phyloP scores from a whole-genome alignment of 805 yeast species.

The Komagataella pastoris region DNA sequence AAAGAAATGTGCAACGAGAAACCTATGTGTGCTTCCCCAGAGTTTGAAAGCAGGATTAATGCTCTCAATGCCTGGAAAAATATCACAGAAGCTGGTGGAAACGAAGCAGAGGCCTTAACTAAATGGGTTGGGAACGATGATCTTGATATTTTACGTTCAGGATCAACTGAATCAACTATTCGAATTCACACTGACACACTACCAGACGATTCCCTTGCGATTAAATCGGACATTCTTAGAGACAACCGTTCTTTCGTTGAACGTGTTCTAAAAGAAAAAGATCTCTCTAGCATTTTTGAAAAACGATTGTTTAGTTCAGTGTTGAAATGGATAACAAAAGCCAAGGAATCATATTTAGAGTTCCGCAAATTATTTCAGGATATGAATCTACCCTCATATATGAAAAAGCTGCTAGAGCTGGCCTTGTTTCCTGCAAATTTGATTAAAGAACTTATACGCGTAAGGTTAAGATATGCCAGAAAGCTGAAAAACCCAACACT shows the following conservation, averaged over 20 bases:
- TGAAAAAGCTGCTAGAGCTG: conserved; percentile 49
- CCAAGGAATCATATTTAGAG: conserved; percentile 56
- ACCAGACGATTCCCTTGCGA: background rate
- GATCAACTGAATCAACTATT: conserved; percentile 10
- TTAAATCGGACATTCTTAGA: conserved; percentile 24
- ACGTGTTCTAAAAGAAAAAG: conserved; percentile 67
- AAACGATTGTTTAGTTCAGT: conserved; percentile 54
- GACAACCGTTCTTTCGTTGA: conserved; percentile 73
- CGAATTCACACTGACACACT: background rate
- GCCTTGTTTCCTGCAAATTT: conserved; percentile 68
- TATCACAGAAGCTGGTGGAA: conserved; percentile 52
- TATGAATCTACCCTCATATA: conserved; percentile 62
- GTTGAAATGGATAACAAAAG: conserved; percentile 73
- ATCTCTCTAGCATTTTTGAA: conserved; percentile 56
- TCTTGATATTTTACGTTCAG: conserved; percentile 37
- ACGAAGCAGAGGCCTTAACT: conserved; percentile 46
- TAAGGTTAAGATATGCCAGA: conserved; percentile 65
- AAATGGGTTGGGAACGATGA: conserved; percentile 81
- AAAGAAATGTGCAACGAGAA: conserved; percentile 72
- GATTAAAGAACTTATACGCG: conserved; percentile 63
- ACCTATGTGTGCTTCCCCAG: conserved; percentile 52
- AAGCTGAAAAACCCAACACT: conserved; percentile 75
- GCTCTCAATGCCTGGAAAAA: conserved; percentile 80
- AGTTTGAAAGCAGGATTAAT: conserved; percentile 52
- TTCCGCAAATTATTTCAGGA: conserved; percentile 49